phyloP scores from a whole-genome alignment of 2,329 filamentous ascomycete species.

The Beauveria scarabaeidicola region DNA sequence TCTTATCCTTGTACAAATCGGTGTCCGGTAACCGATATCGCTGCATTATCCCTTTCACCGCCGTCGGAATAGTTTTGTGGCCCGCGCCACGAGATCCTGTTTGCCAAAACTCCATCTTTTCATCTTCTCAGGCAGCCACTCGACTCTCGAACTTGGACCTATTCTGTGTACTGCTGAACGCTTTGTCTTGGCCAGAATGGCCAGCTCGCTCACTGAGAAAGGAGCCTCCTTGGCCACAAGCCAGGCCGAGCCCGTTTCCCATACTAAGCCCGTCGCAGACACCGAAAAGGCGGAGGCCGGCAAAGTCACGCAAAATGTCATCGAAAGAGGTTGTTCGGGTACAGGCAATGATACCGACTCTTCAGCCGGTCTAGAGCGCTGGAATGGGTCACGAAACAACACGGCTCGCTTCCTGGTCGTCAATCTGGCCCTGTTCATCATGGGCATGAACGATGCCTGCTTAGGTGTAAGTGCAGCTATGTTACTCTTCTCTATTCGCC shows the following conservation, averaged over 20 bases:
- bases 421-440: slow-evolving; percentile 53
- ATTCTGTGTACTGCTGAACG: too few relatives aligned
- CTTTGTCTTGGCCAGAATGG: background rate
- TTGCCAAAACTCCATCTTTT: background rate
- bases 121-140: background rate
- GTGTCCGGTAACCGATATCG: background rate
- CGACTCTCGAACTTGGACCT: background rate
- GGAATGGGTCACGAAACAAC: slow-evolving; percentile 56
- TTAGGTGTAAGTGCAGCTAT: slow-evolving; percentile 42
- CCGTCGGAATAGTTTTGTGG: background rate
- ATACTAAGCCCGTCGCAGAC: background rate
- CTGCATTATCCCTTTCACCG: background rate
- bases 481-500: too few relatives aligned
- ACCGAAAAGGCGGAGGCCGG: background rate
- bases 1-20: background rate
- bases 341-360: background rate
- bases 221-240: background rate
- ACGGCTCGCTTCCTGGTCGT: slow-evolving; percentile 49
- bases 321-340: slow-evolving; percentile 5
- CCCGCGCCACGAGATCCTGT: background rate
- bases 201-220: background rate
- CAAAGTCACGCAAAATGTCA: slow-evolving; percentile 1
- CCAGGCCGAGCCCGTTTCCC: background rate
- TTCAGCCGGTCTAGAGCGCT: slow-evolving; percentile 35
- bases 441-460: slow-evolving; percentile 62